Evolutionary conservation across 73 alveolate species (phyloP), one percentile per base, ranked within the genome.

Genomic region (Symbiodinium pilosum): DNA sequence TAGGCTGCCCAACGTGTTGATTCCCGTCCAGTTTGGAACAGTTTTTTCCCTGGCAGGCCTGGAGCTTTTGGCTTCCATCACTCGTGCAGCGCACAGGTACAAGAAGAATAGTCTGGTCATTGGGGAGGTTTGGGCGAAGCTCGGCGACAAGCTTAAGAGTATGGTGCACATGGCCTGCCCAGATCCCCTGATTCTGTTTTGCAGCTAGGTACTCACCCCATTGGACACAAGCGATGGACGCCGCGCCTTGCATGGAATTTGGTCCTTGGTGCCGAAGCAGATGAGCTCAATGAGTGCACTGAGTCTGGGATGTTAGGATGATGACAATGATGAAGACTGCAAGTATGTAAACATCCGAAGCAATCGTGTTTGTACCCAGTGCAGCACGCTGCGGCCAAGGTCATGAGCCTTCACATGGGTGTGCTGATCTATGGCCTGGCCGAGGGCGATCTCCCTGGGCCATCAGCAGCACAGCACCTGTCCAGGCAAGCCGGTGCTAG

Each of bases 101-200:
- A 91, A 91, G 97, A 68, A 69, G 89, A 88, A 64, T 38, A 91
- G 97, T 88, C 51, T 91, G 40, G 97, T 91, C 64, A 86, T 91
- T 20, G 97, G 97, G 43, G 97, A 91, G 40, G 97, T 91, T n/a
- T 91, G 97, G 97, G 97, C 97, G 97, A 18, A 14, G 11, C 95
- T 64, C 34, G 95, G 43, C 41, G 14, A 43, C 44, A 34, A n/a
- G 3, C 16, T 73, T 43, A 34, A 30, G 21, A 28, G 41, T 5
- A 12, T 26, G 44, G n/a, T 30, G 34, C 43, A 36, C 14, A 32
- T 43, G 8, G 30, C 38, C 8, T 16, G 9, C 28, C 44, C 44
- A 12, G 44, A 11, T 34, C 26, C 42, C 59, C 21, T 47, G 59
- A 11, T 69, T 69, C 41, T 28, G n/a, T n/a, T n/a, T n/a, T n/a